Evolutionary conservation across 106 monocot species (phyloP).

Genomic region (Cymbidium sinense): DNA sequence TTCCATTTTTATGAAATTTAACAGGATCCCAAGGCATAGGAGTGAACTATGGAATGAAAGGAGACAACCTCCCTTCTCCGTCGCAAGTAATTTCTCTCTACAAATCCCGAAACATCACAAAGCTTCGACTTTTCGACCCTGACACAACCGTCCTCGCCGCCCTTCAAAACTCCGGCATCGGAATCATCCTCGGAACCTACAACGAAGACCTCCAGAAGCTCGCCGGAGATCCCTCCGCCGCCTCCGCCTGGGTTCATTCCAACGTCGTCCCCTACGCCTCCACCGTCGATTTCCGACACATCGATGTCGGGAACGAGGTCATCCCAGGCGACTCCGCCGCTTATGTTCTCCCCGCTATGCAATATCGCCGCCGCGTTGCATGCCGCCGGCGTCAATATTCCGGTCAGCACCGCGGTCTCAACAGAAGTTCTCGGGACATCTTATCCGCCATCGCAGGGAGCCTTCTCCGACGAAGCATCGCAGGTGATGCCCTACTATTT

Average conservation of each 20-base stretch:
- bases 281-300: conserved; percentile 29
- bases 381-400: conserved; percentile 5
- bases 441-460: conserved; percentile 21
- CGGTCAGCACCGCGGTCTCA: conserved; percentile 16
- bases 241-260: conserved; percentile 20
- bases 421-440: conserved; percentile 7
- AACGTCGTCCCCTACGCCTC: conserved; percentile 13
- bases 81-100: conserved; percentile 18
- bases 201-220: conserved; percentile 23
- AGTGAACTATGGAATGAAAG: conserved; percentile 30
- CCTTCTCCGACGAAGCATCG: neutral
- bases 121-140: conserved; percentile 26
- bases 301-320: conserved; percentile 74
- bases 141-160: conserved; percentile 14
- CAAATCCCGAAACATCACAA: conserved; percentile 14
- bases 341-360: conserved; percentile 33
- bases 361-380: conserved; percentile 13
- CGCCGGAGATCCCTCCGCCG: conserved; percentile 13
- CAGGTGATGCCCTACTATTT: neutral
- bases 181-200: conserved; percentile 16
- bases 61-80: conserved; percentile 31
- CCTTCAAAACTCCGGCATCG: conserved; percentile 16
- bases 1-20: neutral
- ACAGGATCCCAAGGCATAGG: conserved; percentile 16
- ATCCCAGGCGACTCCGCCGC: conserved; percentile 37